Conservation (phyloP, 78 protist genomes). For the Isochrysis galbana region DNA sequence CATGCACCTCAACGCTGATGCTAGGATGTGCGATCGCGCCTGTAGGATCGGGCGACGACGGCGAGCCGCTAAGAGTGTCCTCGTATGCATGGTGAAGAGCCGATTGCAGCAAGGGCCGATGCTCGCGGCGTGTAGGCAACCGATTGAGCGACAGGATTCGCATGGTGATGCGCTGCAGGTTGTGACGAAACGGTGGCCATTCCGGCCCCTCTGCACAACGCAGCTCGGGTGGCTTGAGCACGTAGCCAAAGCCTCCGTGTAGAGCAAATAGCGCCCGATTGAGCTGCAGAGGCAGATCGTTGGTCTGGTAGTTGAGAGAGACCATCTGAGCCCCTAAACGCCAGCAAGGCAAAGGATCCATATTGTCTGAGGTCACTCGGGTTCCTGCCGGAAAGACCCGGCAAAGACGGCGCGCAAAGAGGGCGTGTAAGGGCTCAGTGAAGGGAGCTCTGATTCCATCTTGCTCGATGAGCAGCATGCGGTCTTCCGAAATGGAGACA, state of each 20-base stretch:
- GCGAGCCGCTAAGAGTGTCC: neutral
- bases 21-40: neutral
- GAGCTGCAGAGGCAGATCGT: slow-evolving; percentile 37
- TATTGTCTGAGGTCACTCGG: neutral
- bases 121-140: neutral
- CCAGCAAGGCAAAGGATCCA: neutral
- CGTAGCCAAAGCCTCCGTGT: neutral
- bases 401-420: neutral
- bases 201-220: neutral
- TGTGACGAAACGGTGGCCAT: neutral
- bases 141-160: neutral
- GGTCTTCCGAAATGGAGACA: neutral
- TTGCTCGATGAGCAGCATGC: neutral
- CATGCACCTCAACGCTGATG: neutral
- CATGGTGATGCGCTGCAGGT: neutral
- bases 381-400: neutral
- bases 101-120: neutral
- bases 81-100: neutral
- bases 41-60: neutral
- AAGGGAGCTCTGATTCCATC: neutral
- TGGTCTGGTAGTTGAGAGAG: slow-evolving; percentile 52
- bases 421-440: neutral
- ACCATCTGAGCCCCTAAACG: slow-evolving; percentile 23
- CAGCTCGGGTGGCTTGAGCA: slow-evolving; percentile 10
- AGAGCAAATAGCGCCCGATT: neutral